Evolutionary conservation across 495 filamentous ascomycete species (phyloP).

Genomic region (Mytilinidion resinicola): DNA sequence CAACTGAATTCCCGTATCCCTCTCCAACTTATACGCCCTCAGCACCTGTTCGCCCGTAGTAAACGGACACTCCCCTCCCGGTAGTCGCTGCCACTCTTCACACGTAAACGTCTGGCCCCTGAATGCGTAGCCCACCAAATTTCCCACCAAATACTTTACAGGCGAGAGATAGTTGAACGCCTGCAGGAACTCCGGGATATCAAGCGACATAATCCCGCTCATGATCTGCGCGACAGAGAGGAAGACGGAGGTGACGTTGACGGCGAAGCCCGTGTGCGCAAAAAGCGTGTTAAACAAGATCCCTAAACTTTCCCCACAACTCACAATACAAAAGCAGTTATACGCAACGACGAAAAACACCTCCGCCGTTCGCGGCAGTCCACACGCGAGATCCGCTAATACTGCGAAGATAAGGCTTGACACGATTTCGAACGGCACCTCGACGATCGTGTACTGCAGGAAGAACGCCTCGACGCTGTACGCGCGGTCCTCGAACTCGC

Average conservation of each 20-base stretch:
- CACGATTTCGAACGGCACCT: conserved; percentile 63
- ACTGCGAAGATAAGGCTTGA: conserved; percentile 58
- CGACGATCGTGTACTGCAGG: conserved; percentile 56
- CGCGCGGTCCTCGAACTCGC: conserved; percentile 60
- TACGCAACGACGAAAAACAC: conserved; percentile 62
- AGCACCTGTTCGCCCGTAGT: conserved; percentile 57
- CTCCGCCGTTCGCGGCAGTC: conserved; percentile 51
- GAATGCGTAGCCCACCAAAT: conserved; percentile 55
- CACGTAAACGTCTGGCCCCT: conserved; percentile 54
- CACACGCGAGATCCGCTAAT: conserved; percentile 53
- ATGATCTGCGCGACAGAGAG: conserved; percentile 61
- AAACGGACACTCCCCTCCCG: conserved; percentile 54
- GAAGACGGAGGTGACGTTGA: conserved; percentile 60
- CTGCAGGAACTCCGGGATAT: conserved; percentile 59
- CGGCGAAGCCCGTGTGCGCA: conserved; percentile 64
- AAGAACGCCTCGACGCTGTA: conserved; percentile 65
- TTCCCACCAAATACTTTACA: conserved; percentile 59
- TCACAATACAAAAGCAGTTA: conserved; percentile 66
- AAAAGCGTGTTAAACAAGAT: conserved; percentile 76
- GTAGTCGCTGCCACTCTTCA: conserved; percentile 46
- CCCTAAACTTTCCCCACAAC: conserved; percentile 66
- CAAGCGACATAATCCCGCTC: conserved; percentile 60
- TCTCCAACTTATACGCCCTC: conserved; percentile 55
- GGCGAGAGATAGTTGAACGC: conserved; percentile 64
- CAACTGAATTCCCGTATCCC: conserved; percentile 50